Evolutionary conservation across 371 early-diverging fungal genomes (phyloP).

Genomic region (Circinella minor): DNA sequence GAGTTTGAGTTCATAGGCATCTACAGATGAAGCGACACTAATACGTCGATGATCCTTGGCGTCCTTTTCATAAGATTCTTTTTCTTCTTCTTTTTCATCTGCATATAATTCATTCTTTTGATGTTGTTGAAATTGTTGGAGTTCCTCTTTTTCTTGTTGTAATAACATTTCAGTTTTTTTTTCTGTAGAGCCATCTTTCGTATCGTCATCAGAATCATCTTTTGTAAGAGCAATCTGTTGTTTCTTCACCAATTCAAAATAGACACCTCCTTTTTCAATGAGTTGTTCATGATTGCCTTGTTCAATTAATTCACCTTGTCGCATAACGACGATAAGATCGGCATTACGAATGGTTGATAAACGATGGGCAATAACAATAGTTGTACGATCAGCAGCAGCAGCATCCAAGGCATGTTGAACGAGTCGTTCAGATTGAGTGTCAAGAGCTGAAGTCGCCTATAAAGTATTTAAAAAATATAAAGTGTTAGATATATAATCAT

Average conservation of each 20-base stretch:
- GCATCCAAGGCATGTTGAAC: slow-evolving; percentile 83
- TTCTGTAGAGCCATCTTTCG: neutral
- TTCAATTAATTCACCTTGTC: slow-evolving; percentile 74
- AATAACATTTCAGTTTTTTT: slow-evolving; percentile 26
- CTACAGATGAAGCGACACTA: slow-evolving; percentile 34
- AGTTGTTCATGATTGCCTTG: slow-evolving; percentile 75
- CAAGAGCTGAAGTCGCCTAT: slow-evolving; percentile 78
- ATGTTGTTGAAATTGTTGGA: slow-evolving; percentile 12
- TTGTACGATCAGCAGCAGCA: slow-evolving; percentile 80
- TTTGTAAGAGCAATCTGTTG: slow-evolving; percentile 48
- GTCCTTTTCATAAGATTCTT: neutral
- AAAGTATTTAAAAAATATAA: neutral
- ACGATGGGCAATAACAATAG: slow-evolving; percentile 93
- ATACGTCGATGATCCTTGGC: slow-evolving; percentile 29
- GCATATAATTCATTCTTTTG: neutral
- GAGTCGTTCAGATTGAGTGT: slow-evolving; percentile 79
- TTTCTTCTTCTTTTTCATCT: neutral
- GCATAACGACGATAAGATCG: slow-evolving; percentile 84
- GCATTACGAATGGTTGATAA: slow-evolving; percentile 82
- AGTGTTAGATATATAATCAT: slow-evolving; percentile 5
- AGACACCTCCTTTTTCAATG: slow-evolving; percentile 54
- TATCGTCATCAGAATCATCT: neutral
- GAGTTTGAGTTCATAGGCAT: slow-evolving; percentile 53
- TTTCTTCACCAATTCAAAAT: slow-evolving; percentile 60
- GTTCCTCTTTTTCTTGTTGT: slow-evolving; percentile 45